Evolutionary conservation across 352 stramenopile genomes (phyloP), one percentile per base, ranked within the genome.

Genomic region (Globisporangium spinosum): DNA sequence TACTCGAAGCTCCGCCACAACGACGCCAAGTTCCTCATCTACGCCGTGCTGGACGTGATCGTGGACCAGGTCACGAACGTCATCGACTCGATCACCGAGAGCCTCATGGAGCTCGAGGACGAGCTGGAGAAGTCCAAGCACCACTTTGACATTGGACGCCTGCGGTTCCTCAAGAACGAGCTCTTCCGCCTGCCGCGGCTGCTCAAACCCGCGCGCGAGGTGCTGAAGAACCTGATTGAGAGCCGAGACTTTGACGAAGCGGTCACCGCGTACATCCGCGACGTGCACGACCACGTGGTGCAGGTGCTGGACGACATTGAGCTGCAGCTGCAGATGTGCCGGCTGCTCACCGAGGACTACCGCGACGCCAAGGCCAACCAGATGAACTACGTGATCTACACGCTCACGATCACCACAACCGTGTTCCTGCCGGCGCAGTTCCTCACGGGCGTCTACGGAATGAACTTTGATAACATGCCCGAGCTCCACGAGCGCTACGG

Each of bases 361-460:
- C 85, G 89, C 10, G 87, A 96, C 54, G 83, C 80, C 45, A 91
- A 94, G 64, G 75, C 84, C 0, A 91, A 89, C 61, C 87, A 94
- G 70, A 94, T 93, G 86, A 94, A 96, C 74, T 89, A 94, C 57
- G 89, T 95, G 29, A 93, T 97, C 62, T 96, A 96, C 77, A 94
- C 84, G n/a, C 79, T 97, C 29, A 96, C 89, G 43, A 89, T 96
- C 60, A 82, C 95, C 65, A 95, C 88, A n/a, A 94, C 86, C 6
- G 85, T 95, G 1, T 96, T 96, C 64, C 65, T 97, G 13, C 87
- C 89, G 0, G 85, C 85, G 32, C 89, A 97, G 70, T 97, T 97
- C 65, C 74, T 97, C 57, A 96, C 89, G 60, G 88, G 89, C 32
- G 84, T 97, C 54, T 96, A 94, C 63, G 89, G 90, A 58, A 96